Conservation (phyloP, 208 protist species). For the Endotrypanum monterogeii region DNA sequence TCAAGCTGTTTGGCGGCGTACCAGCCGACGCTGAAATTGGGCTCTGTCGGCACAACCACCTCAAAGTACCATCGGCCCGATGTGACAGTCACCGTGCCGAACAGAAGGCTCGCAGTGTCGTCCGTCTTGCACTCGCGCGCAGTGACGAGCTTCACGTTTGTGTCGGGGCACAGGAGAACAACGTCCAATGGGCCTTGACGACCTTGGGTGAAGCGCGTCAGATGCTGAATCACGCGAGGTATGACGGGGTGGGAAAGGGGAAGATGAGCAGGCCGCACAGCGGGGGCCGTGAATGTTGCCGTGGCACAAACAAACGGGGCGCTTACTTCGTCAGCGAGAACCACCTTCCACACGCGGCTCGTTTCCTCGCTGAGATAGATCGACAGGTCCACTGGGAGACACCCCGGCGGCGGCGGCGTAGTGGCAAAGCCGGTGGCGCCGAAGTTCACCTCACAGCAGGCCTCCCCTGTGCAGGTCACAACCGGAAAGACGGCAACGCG, state of each 20-base stretch:
- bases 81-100: slow-evolving; percentile 72
- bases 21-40: slow-evolving; percentile 65
- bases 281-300: not conserved
- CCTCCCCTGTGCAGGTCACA: slow-evolving; percentile 33
- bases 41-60: slow-evolving; percentile 47
- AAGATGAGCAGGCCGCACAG: not conserved
- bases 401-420: slow-evolving; percentile 55
- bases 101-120: slow-evolving; percentile 59
- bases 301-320: slow-evolving; percentile 1
- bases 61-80: slow-evolving; percentile 91
- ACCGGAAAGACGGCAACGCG: slow-evolving; percentile 66
- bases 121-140: slow-evolving; percentile 38
- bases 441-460: slow-evolving; percentile 86
- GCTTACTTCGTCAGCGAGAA: slow-evolving; percentile 43
- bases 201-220: slow-evolving; percentile 29
- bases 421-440: slow-evolving; percentile 68
- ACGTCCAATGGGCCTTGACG: slow-evolving; percentile 69
- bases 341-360: slow-evolving; percentile 62
- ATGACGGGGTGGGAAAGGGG: slow-evolving; percentile 21
- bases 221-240: slow-evolving; percentile 4
- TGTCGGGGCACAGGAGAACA: slow-evolving; percentile 40
- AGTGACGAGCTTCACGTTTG: slow-evolving; percentile 31
- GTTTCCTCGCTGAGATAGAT: slow-evolving; percentile 54
- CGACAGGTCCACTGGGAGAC: slow-evolving; percentile 73
- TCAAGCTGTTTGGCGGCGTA: slow-evolving; percentile 31